Base-by-base conservation (phyloP, 2,329 filamentous ascomycete genomes). In the Didymella arachidicola region DNA sequence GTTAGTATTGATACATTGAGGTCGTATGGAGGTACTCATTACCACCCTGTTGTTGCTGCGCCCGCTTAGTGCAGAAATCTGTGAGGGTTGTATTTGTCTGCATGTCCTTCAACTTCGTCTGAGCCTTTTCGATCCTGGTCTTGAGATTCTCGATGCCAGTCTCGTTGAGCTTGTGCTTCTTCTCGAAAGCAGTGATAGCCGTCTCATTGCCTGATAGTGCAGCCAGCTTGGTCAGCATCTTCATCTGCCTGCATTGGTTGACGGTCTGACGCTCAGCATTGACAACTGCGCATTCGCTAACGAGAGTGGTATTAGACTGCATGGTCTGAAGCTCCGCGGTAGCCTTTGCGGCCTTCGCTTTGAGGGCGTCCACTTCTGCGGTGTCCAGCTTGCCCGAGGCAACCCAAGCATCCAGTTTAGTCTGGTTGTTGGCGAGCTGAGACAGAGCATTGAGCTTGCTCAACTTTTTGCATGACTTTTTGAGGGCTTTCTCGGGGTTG, bases 31-130 rank as follows among this genome's bases (percentile, higher is more conserved):
- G 2, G 30, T 1, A 44, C 56, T 58, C 36, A 62, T 51, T 45
- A 11, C 47, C 47, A 18, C 41, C 65, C 51, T 65, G 49, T 46
- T 65, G 41, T 45, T 67, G 58, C 30, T 65, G 49, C 46, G 64
- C 41, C 42, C 52, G 53, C 32, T 65, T 59, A 3, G 62, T 38
- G 51, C 72, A 74, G 16, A 69, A 60, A 25, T 61, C 60, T 4
- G 63, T 67, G 7, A 75, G 63, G 1, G 72, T 73, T n/a, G 67
- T 68, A 53, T 75, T 75, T 4, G 56, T 47, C 49, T 66, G 49
- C 63, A 75, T 44, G 16, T 60, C 53, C 50, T 65, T 34, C 29
- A 75, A 53, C 60, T 69, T 70, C 2, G 62, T 60, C 12, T 62
- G 59, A 2, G 71, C 70, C 18, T 69, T 60, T 32, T 41, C 49